Base-by-base conservation (phyloP, 176 grass and related monocot species). In the Luzula sylvatica region DNA sequence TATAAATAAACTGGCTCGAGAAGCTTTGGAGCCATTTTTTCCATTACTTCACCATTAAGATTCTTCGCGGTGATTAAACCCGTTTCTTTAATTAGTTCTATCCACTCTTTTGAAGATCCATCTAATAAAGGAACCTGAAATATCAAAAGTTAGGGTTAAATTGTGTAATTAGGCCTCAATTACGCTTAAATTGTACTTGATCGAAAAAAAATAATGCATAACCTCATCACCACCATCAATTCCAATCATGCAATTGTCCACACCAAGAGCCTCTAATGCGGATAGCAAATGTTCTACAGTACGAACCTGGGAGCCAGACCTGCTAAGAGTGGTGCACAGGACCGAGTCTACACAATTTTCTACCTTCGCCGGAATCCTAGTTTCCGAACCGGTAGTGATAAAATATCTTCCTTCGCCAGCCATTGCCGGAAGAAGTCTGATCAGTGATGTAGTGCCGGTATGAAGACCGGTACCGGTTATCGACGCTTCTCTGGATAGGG, bases 321-420 rank as follows among this genome's bases (percentile, higher is more conserved):
- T 62, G 13, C 54, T 68, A 25, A 96, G 81, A 42, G 75, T 73
- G 49, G 81, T 96, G 72, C 92, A 89, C 11, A 89, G 80, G 43
- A 42, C 59, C 5, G 90, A 96, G 14, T 56, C 71, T 21, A 59
- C 45, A 28, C 64, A 77, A 42, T 82, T 82, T 26, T 58, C 59
- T 56, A 82, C 49, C 11, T 63, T 76, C 21, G 85, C 85, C 20
- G 62, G 71, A 56, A 89, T 57, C 50, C 45, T 79, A 32, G 12
- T 41, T 16, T 67, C 52, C 1, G 18, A 2, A 26, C 26, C 26
- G 1, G 39, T 58, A 9, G 73, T 26, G 2, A 86, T 53, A 71
- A 96, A 96, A 61, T 82, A 89, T 29, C 92, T 70, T 5, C 92
- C 85, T 47, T 90, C 92, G 2, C 92, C 92, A n/a, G 92, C 81